Percentiles rank a stretch among this genome's conserved stretches.
phyloP scores from a whole-genome alignment of 352 stramenopile genomes.

The Thalassiosira sp. region DNA sequence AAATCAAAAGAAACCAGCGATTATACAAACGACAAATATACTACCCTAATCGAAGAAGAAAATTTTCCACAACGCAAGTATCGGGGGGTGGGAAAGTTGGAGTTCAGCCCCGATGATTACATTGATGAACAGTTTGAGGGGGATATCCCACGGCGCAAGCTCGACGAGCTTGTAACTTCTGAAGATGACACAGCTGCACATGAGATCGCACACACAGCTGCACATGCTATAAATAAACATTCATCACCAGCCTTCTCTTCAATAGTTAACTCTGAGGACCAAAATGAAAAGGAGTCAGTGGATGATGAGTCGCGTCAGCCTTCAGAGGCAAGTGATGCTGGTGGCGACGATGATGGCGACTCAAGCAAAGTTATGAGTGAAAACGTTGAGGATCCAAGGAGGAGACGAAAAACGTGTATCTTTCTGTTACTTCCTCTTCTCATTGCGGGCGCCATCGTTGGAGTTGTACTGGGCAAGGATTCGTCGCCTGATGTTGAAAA shows the following conservation, averaged over 20 bases:
- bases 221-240: no score
- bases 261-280: background rate
- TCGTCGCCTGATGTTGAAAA: background rate
- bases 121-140: background rate
- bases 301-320: background rate
- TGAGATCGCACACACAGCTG: no score
- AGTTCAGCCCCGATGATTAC: constrained; percentile 4
- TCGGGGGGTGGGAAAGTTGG: constrained; percentile 3
- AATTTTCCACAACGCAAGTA: background rate
- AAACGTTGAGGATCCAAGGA: background rate
- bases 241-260: background rate
- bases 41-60: background rate
- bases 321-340: background rate
- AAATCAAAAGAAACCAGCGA: background rate
- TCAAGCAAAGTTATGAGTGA: background rate
- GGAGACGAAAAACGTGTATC: background rate
- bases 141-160: background rate
- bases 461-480: constrained; percentile 10
- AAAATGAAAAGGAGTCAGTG: background rate
- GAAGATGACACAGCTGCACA: background rate
- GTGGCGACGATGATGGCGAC: background rate
- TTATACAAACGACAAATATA: background rate
- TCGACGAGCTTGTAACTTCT: background rate
- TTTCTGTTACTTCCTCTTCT: background rate
- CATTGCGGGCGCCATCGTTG: constrained; percentile 1